These are phyloP conservation scores for Astrocystis sublimbata DNA, from an alignment of 495 filamentous ascomycete genomes.

Conservation along the genomic window DNA sequence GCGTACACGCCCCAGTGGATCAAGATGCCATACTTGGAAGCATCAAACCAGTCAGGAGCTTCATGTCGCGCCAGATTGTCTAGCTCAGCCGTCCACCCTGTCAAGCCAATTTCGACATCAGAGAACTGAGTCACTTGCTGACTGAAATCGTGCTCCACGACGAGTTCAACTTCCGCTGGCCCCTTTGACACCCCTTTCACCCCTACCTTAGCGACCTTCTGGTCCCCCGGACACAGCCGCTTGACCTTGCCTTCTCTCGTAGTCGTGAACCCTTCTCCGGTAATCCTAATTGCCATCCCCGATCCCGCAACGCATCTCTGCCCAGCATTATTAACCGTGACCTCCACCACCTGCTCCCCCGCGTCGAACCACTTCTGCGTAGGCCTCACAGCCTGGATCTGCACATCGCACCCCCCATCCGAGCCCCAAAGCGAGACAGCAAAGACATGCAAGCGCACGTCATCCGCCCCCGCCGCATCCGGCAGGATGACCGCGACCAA, in stretches of 20 bases:
- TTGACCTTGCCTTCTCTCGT: slow-evolving; percentile 44
- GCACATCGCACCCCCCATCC: slow-evolving; percentile 14
- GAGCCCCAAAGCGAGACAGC: slow-evolving; percentile 38
- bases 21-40: slow-evolving; percentile 58
- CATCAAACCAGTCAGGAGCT: slow-evolving; percentile 54
- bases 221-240: slow-evolving; percentile 54
- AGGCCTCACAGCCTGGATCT: slow-evolving; percentile 52
- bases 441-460: slow-evolving; percentile 47
- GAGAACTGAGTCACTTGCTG: slow-evolving; percentile 8
- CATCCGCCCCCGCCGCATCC: slow-evolving; percentile 30
- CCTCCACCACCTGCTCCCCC: slow-evolving; percentile 53
- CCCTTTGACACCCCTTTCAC: slow-evolving; percentile 32
- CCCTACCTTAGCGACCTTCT: slow-evolving; percentile 49
- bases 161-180: slow-evolving; percentile 18
- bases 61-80: slow-evolving; percentile 48
- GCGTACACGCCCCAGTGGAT: slow-evolving; percentile 59
- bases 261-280: slow-evolving; percentile 41
- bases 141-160: slow-evolving; percentile 7
- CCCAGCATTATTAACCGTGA: slow-evolving; percentile 53
- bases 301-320: slow-evolving; percentile 41
- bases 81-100: slow-evolving; percentile 31
- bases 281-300: slow-evolving; percentile 39
- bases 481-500: slow-evolving; percentile 47
- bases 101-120: slow-evolving; percentile 30
- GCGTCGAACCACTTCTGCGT: slow-evolving; percentile 51